Conservation (phyloP, 805 yeast species). For the Saccharomyces jurei region DNA sequence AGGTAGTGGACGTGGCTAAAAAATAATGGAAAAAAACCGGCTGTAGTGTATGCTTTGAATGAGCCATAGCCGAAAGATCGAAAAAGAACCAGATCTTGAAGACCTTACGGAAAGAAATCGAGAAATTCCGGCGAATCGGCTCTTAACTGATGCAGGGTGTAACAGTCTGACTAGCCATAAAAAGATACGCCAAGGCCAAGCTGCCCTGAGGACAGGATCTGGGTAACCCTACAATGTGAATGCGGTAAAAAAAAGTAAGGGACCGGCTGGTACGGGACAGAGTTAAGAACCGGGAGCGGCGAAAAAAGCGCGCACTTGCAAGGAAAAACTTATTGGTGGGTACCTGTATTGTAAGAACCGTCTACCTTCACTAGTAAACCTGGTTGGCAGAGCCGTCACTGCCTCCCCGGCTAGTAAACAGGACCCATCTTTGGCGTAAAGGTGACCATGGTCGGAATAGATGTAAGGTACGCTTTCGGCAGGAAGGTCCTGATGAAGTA, state of each 20-base stretch:
- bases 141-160: background rate
- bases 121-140: background rate
- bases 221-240: background rate
- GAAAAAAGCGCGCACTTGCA: background rate
- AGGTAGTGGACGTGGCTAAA: background rate
- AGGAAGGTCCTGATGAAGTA: background rate
- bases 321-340: background rate
- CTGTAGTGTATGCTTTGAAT: background rate
- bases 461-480: background rate
- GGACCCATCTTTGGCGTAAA: background rate
- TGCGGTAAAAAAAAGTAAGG: background rate
- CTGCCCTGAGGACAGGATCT: background rate
- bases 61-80: background rate
- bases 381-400: background rate
- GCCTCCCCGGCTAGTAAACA: background rate
- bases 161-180: background rate
- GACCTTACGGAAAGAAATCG: background rate
- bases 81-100: background rate
- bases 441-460: background rate
- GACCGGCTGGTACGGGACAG: background rate
- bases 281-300: background rate
- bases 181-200: background rate
- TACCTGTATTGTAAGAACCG: background rate
- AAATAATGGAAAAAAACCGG: background rate
- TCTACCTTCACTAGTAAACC: background rate